Evolutionary conservation across 1,284 basidiomycete species (phyloP).

Genomic region (Cryptococcus sp.): DNA sequence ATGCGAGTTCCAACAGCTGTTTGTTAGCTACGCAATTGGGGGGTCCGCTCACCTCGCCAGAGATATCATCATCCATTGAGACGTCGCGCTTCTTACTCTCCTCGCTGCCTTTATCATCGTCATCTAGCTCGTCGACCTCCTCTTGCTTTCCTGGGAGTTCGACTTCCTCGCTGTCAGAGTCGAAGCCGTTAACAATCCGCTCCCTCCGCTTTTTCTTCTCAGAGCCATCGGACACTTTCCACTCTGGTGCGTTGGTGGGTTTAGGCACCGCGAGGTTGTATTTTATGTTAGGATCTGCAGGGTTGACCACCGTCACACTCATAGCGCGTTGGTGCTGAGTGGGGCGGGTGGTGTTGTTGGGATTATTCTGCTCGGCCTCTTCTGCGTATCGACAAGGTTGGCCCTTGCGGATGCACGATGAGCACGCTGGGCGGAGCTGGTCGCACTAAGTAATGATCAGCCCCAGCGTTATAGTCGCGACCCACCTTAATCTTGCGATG

Average conservation of each 20-base stretch:
- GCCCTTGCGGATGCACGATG: slow-evolving; percentile 40
- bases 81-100: slow-evolving; percentile 30
- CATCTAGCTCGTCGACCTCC: slow-evolving; percentile 39
- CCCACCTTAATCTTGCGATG: slow-evolving; percentile 46
- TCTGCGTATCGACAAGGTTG: slow-evolving; percentile 41
- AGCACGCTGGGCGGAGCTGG: slow-evolving; percentile 40
- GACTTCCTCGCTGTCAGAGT: slow-evolving; percentile 29
- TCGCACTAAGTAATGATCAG: slow-evolving; percentile 33
- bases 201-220: slow-evolving; percentile 27
- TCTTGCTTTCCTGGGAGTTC: slow-evolving; percentile 17
- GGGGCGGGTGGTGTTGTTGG: slow-evolving; percentile 10
- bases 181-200: slow-evolving; percentile 39
- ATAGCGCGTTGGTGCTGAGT: slow-evolving; percentile 5
- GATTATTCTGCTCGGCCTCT: slow-evolving; percentile 35
- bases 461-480: slow-evolving; percentile 1
- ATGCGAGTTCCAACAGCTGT: slow-evolving; percentile 43
- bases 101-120: slow-evolving; percentile 21
- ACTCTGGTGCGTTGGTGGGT: slow-evolving; percentile 7
- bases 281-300: slow-evolving; percentile 16
- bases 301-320: slow-evolving; percentile 16
- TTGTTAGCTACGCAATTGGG: not conserved
- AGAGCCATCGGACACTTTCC: slow-evolving; percentile 9
- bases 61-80: slow-evolving; percentile 37
- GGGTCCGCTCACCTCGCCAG: slow-evolving; percentile 30
- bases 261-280: slow-evolving; percentile 12